A percentile compares a stretch with the other conserved stretches of the same genome.
Evolutionary conservation across 139 green algal genomes (phyloP).

Genomic region (Chlamydomonas sphaeroides): DNA sequence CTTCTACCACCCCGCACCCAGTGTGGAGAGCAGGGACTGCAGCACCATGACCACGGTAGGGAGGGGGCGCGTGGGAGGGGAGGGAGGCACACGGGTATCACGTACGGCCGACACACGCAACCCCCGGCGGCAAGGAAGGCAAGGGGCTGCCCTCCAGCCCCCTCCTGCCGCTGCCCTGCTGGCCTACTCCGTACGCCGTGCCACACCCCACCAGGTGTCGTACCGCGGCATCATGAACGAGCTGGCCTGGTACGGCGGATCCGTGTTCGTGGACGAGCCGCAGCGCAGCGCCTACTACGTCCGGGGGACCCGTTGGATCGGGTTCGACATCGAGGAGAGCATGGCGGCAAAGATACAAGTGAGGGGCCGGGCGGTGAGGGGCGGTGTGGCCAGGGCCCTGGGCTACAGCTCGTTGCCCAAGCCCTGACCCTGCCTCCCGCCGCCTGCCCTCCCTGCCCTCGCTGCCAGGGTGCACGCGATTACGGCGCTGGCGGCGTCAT

Average conservation of each 20-base stretch:
- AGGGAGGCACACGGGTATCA: too few relatives aligned
- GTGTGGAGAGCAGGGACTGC: slow-evolving; percentile 31
- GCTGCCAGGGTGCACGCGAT: neutral
- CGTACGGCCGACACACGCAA: too few relatives aligned
- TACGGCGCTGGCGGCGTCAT: slow-evolving; percentile 26
- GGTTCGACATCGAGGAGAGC: slow-evolving; percentile 32
- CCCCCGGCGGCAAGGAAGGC: too few relatives aligned
- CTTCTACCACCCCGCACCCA: slow-evolving; percentile 14
- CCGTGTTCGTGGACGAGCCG: slow-evolving; percentile 9
- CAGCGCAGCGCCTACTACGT: slow-evolving; percentile 42
- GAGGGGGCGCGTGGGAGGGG: too few relatives aligned
- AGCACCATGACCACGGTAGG: slow-evolving; percentile 4
- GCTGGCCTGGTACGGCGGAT: neutral
- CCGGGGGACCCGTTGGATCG: slow-evolving; percentile 4
- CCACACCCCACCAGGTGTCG: neutral
- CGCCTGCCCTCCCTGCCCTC: too few relatives aligned
- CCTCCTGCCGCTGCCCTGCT: neutral
- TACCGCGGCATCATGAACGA: slow-evolving; percentile 15
- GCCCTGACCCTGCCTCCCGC: too few relatives aligned
- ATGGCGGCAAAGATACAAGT: slow-evolving; percentile 17
- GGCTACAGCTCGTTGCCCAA: too few relatives aligned
- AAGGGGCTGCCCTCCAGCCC: neutral
- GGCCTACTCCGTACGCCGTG: too few relatives aligned
- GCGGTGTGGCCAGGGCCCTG: too few relatives aligned
- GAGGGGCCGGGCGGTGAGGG: neutral